Conservation (phyloP, 805 yeast species). For the Kodamaea jinghongensis region DNA sequence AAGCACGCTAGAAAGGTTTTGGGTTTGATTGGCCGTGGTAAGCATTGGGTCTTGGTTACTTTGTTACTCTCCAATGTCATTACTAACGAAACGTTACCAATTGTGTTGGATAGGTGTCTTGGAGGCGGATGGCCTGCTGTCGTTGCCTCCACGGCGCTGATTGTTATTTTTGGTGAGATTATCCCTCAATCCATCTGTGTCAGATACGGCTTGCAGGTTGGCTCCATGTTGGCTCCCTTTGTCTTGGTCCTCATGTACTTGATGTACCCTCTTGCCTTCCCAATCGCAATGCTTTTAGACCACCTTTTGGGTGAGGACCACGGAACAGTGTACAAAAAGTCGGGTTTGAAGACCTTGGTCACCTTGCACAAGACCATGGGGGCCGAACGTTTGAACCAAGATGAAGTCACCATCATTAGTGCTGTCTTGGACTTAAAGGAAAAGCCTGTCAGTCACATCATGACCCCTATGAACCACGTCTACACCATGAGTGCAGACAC, state of each 20-base stretch:
- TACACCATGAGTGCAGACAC: constrained; percentile 84
- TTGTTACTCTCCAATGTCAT: constrained; percentile 81
- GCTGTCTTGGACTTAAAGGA: constrained; percentile 94
- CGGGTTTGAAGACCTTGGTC: constrained; percentile 90
- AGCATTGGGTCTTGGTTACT: constrained; percentile 96
- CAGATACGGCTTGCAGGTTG: constrained; percentile 86
- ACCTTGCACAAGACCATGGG: constrained; percentile 94
- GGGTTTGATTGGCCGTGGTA: constrained; percentile 70
- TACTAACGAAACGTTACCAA: constrained; percentile 92
- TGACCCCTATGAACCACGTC: constrained; percentile 93
- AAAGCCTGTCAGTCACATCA: constrained; percentile 77
- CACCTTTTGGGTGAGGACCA: constrained; percentile 89
- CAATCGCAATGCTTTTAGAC: constrained; percentile 80
- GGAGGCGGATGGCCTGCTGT: constrained; percentile 99
- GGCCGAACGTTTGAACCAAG: constrained; percentile 86
- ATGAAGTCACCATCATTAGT: constrained; percentile 92
- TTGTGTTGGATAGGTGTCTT: constrained; percentile 84
- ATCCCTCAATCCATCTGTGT: constrained; percentile 95
- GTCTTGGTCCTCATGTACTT: constrained; percentile 80
- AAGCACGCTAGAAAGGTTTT: constrained; percentile 71
- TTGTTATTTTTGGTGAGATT: constrained; percentile 93
- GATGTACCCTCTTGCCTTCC: constrained; percentile 91
- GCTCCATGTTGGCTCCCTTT: constrained; percentile 87
- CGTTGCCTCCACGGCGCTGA: constrained; percentile 85
- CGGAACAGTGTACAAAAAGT: constrained; percentile 89